Evolutionary conservation across 345 rosid genomes (phyloP).

Genomic region (Fremontodendron californicum): DNA sequence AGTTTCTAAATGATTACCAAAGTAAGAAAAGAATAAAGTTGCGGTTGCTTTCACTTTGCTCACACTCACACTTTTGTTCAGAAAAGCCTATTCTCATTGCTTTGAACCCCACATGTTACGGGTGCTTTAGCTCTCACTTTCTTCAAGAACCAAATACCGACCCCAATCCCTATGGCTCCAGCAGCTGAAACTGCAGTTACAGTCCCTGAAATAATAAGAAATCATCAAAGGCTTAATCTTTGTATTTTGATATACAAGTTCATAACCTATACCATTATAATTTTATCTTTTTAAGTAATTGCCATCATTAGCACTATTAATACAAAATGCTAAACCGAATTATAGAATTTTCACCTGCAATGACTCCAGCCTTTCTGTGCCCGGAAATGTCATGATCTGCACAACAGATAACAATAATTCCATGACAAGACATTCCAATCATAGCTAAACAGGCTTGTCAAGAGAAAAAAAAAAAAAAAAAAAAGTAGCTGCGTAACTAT

Average conservation of each 20-base stretch:
- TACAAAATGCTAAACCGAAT: not conserved
- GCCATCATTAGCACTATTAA: not conserved
- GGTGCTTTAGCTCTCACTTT: conserved; percentile 81
- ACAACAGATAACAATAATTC: not conserved
- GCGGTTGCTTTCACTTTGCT: not conserved
- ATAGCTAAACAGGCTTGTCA: conserved; percentile 54
- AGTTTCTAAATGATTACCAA: not conserved
- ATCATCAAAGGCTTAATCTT: not conserved
- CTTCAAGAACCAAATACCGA: conserved; percentile 69
- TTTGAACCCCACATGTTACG: conserved; percentile 85
- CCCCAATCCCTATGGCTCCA: conserved; percentile 67
- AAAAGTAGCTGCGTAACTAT: too few species aligned
- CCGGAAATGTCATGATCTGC: conserved; percentile 38
- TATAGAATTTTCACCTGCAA: conserved; percentile 41
- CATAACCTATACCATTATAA: too few species aligned
- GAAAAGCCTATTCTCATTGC: conserved; percentile 79
- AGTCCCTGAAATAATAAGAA: conserved; percentile 41
- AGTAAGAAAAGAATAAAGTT: conserved; percentile 13
- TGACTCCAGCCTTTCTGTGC: conserved; percentile 39
- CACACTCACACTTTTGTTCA: conserved; percentile 17
- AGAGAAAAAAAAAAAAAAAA: not conserved
- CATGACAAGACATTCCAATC: conserved; percentile 21
- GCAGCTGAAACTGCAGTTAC: conserved; percentile 75
- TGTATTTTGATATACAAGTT: not conserved
- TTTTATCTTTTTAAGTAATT: not conserved